These are phyloP conservation scores for Metrosideros polymorpha DNA, from an alignment of 441 rosid genomes.

Conservation along the genomic window DNA sequence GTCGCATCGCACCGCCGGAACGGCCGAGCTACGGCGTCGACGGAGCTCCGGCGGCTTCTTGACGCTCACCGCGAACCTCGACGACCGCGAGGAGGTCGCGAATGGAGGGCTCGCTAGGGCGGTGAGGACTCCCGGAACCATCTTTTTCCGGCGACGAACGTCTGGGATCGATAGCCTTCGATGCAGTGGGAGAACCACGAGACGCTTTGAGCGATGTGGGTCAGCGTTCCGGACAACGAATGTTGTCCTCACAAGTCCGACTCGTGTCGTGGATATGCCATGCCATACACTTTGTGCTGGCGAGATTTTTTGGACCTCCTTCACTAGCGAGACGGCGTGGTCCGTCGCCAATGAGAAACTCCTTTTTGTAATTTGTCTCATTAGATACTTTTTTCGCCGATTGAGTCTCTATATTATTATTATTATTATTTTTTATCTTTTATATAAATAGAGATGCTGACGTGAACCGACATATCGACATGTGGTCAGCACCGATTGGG, in stretches of 20 bases:
- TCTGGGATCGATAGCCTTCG: not conserved
- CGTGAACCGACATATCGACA: not conserved
- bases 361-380: not conserved
- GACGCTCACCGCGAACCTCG: not conserved
- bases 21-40: not conserved
- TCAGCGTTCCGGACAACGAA: not conserved
- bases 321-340: not conserved
- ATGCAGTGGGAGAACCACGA: not conserved
- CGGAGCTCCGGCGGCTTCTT: not conserved
- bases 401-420: not conserved
- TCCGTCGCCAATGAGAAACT: fast-evolving
- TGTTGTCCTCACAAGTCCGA: not conserved
- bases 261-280: not conserved
- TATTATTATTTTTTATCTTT: too few relatives aligned
- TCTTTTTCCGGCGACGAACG: not conserved
- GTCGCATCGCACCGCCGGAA: not conserved
- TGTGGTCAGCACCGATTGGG: not conserved
- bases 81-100: not conserved
- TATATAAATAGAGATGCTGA: not conserved
- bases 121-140: not conserved
- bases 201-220: not conserved
- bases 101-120: not conserved
- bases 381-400: not conserved
- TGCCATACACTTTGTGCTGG: not conserved
- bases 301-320: not conserved